Evolutionary conservation across 441 rosid species (phyloP).

Genomic region (Brassica balearica): DNA sequence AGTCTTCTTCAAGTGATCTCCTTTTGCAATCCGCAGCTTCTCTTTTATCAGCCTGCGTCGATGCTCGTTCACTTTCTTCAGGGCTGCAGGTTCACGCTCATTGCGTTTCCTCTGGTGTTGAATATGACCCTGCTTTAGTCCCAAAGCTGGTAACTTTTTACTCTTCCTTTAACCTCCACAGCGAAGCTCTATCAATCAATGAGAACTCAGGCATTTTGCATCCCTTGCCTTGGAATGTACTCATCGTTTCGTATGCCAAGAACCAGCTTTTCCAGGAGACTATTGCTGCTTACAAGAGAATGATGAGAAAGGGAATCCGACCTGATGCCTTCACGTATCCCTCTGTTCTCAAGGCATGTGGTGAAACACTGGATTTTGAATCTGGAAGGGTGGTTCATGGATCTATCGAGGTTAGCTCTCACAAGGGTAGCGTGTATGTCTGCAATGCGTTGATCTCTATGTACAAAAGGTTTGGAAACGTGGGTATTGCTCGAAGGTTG

Average conservation of each 20-base stretch:
- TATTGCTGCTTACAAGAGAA: slow-evolving; percentile 53
- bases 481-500: slow-evolving; percentile 53
- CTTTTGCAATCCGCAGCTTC: slow-evolving; percentile 50
- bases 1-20: slow-evolving; percentile 44
- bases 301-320: slow-evolving; percentile 57
- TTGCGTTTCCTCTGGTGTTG: slow-evolving; percentile 56
- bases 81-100: slow-evolving; percentile 72
- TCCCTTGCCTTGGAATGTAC: slow-evolving; percentile 78
- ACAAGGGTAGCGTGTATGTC: slow-evolving; percentile 58
- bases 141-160: slow-evolving; percentile 71
- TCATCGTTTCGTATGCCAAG: slow-evolving; percentile 58
- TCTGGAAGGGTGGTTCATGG: slow-evolving; percentile 68
- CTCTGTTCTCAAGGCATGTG: slow-evolving; percentile 81
- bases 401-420: slow-evolving; percentile 53
- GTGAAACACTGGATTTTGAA: slow-evolving; percentile 56
- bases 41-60: slow-evolving; percentile 56
- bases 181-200: slow-evolving; percentile 48
- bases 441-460: slow-evolving; percentile 78
- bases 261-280: slow-evolving; percentile 55
- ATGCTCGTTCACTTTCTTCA: slow-evolving; percentile 45
- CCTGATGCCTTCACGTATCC: slow-evolving; percentile 85
- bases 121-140: slow-evolving; percentile 56
- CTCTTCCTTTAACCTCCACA: slow-evolving; percentile 51
- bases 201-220: slow-evolving; percentile 50
- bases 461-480: slow-evolving; percentile 72